These are phyloP conservation scores for Botrytis elliptica DNA, from an alignment of 2,329 filamentous ascomycete genomes.

Conservation along the genomic window DNA sequence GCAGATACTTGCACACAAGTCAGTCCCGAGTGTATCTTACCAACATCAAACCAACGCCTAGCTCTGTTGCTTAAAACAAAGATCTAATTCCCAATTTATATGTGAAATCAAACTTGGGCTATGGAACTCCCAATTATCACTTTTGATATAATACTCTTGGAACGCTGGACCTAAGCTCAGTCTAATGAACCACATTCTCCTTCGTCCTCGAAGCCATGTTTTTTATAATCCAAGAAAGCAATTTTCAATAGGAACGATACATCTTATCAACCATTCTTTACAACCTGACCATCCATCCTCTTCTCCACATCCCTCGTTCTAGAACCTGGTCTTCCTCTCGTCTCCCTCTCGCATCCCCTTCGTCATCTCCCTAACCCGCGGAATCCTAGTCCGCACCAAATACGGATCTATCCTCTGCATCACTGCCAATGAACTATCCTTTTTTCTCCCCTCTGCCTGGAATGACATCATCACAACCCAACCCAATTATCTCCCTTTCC, in stretches of 20 bases:
- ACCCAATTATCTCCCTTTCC: background rate
- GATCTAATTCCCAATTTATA: background rate
- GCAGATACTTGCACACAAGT: background rate
- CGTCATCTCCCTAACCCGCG: background rate
- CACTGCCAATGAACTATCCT: slow-evolving; percentile 48
- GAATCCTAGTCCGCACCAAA: slow-evolving; percentile 37
- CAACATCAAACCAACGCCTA: background rate
- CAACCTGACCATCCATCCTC: background rate
- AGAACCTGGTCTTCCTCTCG: background rate
- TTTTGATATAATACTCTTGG: background rate
- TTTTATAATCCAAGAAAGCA: background rate
- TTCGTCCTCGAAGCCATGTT: accelerated
- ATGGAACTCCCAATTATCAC: background rate
- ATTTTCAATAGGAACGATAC: background rate
- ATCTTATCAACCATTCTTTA: background rate
- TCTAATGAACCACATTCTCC: background rate
- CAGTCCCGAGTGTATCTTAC: background rate
- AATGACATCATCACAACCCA: background rate
- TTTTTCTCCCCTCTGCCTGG: slow-evolving; percentile 27
- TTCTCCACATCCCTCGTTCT: background rate
- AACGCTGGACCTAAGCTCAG: background rate
- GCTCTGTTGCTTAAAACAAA: background rate
- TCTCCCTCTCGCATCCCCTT: background rate
- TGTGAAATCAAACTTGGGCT: background rate
- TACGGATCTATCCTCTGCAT: slow-evolving; percentile 50